Evolutionary conservation across 2,329 filamentous ascomycete species (phyloP).

Genomic region (Fusarium denticulatum): DNA sequence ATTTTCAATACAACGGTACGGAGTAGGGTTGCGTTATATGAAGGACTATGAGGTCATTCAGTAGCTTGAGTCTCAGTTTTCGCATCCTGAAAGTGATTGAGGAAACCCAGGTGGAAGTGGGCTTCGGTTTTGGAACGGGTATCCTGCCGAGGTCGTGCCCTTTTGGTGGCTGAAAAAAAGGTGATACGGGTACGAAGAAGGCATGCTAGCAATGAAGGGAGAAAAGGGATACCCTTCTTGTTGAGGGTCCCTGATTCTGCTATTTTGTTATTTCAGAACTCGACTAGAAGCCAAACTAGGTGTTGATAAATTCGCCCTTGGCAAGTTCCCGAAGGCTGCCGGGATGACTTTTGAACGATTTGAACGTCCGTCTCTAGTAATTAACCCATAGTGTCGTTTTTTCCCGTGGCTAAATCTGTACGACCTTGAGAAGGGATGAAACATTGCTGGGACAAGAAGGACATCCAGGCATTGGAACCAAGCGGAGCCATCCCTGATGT

Average conservation of each 20-base stretch:
- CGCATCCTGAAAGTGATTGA: neutral
- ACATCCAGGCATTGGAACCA: neutral
- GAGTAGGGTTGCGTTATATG: neutral
- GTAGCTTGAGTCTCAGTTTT: neutral
- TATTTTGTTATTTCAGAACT: neutral
- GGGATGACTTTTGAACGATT: neutral
- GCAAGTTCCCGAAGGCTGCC: neutral
- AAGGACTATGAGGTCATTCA: neutral
- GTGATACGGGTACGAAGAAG: neutral
- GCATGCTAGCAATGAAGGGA: neutral
- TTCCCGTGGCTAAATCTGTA: neutral
- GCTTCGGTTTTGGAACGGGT: slow-evolving; percentile 4
- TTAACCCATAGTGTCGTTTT: neutral
- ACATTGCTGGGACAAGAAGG: slow-evolving; percentile 5
- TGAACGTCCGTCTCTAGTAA: neutral
- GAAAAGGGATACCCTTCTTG: neutral
- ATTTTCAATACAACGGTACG: neutral
- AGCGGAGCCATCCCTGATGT: neutral
- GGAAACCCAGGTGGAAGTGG: neutral
- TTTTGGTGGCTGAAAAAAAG: neutral
- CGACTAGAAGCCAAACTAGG: neutral
- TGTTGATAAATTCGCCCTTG: neutral
- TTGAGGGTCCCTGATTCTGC: neutral
- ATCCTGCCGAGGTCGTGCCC: slow-evolving; percentile 3
- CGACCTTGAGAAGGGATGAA: slow-evolving; percentile 3